Base-by-base conservation (phyloP, 345 rosid species). In the Cardamine resedifolia region DNA sequence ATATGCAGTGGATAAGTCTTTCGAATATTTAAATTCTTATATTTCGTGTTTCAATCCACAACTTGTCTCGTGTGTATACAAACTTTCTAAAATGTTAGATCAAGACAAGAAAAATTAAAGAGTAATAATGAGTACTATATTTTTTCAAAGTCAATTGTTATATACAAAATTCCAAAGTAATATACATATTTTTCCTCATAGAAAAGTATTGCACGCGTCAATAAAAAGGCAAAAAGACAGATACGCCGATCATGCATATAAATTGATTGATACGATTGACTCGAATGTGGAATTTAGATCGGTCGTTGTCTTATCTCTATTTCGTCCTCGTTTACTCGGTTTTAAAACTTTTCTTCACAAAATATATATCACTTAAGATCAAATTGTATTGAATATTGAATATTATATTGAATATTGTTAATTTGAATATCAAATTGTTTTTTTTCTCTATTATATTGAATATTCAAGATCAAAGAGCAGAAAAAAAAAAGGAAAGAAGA, bases 241-340 rank as follows among this genome's bases (percentile, higher is more conserved):
- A n/a, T n/a, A n/a, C n/a, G n/a, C n/a, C n/a, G n/a, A n/a, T n/a
- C n/a, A n/a, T n/a, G n/a, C n/a, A n/a, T n/a, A n/a, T n/a, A n/a
- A n/a, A n/a, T n/a, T n/a, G n/a, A n/a, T 55, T 73, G 50, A 26
- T 31, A 60, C 11, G 16, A 16, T 64, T 55, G 75, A 60, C 76
- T 10, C 23, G 1, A 26, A 5, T 6, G 44, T 51, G 27, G 56
- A 36, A 41, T 21, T 28, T 68, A 23, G 19, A 36, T 23, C 31
- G 14, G 53, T 58, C 68, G 56, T 66, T 74, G 45, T 59, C 78
- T 67, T 67, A 74, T 67, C 68, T 66, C 27, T 49, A 12, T 36
- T 30, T 0, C 28, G 60, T 18, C 57, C 24, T 50, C 41, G 63
- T 75, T 59, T 38, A 75, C 68, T 55, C 31, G 10, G 23, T 4